Conservation (phyloP, 208 protist species). For the Wallacemonas sp. region DNA sequence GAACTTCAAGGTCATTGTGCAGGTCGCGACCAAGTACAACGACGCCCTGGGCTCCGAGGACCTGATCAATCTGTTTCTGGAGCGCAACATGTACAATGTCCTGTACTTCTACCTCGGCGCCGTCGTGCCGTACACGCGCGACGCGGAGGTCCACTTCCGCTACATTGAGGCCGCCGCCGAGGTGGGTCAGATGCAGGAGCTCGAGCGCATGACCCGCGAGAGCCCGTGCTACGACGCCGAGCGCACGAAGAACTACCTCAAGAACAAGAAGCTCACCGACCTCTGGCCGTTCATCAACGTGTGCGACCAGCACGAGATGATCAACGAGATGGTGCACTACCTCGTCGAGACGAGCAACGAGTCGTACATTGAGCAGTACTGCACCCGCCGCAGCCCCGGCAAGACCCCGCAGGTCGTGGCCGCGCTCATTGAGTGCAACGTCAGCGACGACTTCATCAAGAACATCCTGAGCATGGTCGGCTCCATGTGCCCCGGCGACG, state of each 20-base stretch:
- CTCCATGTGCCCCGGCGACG: conserved; percentile 94
- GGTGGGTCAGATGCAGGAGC: conserved; percentile 97
- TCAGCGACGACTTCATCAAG: conserved; percentile 97
- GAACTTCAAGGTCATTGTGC: conserved; percentile 98
- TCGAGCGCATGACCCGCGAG: conserved; percentile 99
- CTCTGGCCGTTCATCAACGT: conserved; percentile 99
- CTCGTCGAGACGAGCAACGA: conserved; percentile 96
- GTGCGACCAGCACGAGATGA: conserved; percentile 98
- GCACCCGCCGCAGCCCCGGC: conserved; percentile 95
- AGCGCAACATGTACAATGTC: conserved; percentile 96
- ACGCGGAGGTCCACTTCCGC: conserved; percentile 99
- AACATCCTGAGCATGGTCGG: conserved; percentile 95
- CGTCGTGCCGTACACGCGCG: conserved; percentile 96
- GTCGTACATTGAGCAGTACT: conserved; percentile 98
- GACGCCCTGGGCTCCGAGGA: conserved; percentile 93
- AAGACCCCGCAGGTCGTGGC: conserved; percentile 98
- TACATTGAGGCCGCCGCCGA: conserved; percentile 99
- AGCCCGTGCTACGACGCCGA: conserved; percentile 98
- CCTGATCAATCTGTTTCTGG: conserved; percentile 97
- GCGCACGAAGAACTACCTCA: conserved; percentile 99
- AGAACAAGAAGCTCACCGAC: conserved; percentile 98
- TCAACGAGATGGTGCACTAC: conserved; percentile 98
- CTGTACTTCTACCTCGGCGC: conserved; percentile 97
- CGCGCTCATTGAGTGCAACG: conserved; percentile 98
- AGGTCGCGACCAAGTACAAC: conserved; percentile 98